Conservation (phyloP, 768 basidiomycete species). For the Lyophyllum decastes region DNA sequence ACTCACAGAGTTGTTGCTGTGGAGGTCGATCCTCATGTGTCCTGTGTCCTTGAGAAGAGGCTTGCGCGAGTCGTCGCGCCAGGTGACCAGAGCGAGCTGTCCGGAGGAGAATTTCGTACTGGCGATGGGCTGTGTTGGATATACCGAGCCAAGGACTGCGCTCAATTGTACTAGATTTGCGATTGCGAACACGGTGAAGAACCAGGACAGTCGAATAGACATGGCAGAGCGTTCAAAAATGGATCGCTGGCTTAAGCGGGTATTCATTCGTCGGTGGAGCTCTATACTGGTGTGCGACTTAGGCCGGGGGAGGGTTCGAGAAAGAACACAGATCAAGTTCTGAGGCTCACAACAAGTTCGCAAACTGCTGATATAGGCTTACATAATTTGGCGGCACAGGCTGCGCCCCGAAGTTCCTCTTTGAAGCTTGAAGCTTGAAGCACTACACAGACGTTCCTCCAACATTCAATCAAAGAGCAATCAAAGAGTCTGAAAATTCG, state of each 20-base stretch:
- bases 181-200: not conserved
- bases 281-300: no score
- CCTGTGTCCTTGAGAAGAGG: conserved; percentile 47
- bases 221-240: not conserved
- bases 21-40: conserved; percentile 46
- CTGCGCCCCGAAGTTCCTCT: no score
- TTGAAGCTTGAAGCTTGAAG: no score
- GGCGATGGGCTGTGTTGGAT: conserved; percentile 51
- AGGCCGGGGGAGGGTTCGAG: no score
- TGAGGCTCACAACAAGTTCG: no score
- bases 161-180: conserved; percentile 1
- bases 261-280: not conserved
- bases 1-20: conserved; percentile 39
- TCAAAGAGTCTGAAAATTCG: no score
- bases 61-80: conserved; percentile 47
- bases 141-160: conserved; percentile 37
- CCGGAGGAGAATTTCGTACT: conserved; percentile 47
- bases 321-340: no score
- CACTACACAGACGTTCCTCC: no score
- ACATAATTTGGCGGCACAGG: no score
- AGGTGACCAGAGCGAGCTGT: conserved; percentile 40
- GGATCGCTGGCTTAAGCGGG: not conserved
- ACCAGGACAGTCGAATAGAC: not conserved
- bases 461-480: no score
- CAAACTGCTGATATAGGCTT: no score